Conservation (phyloP, 768 basidiomycete genomes). For the Tubosaeta sp. region DNA sequence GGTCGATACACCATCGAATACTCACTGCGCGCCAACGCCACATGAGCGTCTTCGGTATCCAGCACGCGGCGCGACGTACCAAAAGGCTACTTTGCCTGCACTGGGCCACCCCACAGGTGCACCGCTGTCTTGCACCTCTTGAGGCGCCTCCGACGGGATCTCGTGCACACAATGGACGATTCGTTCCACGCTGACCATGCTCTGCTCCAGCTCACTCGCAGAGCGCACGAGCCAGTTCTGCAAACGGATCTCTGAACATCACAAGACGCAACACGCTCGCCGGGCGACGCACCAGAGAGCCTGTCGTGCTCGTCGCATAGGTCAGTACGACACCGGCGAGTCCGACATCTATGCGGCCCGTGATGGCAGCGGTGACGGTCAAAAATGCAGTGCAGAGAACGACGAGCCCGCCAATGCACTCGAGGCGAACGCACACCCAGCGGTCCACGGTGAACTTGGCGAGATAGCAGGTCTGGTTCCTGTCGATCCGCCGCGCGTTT, state of each 20-base stretch:
- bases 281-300: slow-evolving; percentile 68
- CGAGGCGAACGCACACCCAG: slow-evolving; percentile 87
- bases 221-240: slow-evolving; percentile 83
- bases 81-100: slow-evolving; percentile 69
- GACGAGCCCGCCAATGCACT: slow-evolving; percentile 78
- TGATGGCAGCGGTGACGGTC: slow-evolving; percentile 63
- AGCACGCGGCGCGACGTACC: slow-evolving; percentile 35
- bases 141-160: slow-evolving; percentile 68
- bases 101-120: slow-evolving; percentile 66
- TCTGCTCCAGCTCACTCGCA: slow-evolving; percentile 86
- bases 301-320: slow-evolving; percentile 80
- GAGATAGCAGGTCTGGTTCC: slow-evolving; percentile 78
- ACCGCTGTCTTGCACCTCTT: slow-evolving; percentile 57
- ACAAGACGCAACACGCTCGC: no score
- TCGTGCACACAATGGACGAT: slow-evolving; percentile 73
- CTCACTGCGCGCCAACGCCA: slow-evolving; percentile 40
- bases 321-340: slow-evolving; percentile 86
- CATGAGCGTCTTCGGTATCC: background rate
- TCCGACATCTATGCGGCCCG: slow-evolving; percentile 79
- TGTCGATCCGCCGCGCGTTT: slow-evolving; percentile 74
- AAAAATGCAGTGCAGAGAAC: slow-evolving; percentile 69
- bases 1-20: slow-evolving; percentile 79
- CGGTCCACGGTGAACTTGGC: slow-evolving; percentile 72
- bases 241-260: background rate
- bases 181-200: slow-evolving; percentile 86